Evolutionary conservation across 306 rosid species (phyloP), one percentile per base, ranked within the genome.

Genomic region (Prunus mira): DNA sequence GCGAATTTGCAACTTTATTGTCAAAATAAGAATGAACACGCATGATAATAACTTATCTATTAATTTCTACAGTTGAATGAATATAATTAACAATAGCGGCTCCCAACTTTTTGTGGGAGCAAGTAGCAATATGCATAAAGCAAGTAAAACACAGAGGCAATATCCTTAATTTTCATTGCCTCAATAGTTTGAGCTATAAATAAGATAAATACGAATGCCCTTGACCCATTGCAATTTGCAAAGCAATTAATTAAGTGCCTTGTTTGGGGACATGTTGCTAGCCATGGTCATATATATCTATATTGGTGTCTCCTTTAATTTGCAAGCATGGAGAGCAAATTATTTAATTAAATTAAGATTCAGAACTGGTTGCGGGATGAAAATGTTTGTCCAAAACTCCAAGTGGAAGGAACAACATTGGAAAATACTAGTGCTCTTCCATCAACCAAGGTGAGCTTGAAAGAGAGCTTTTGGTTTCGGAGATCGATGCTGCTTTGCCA

Each of bases 301-400:
- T 30, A 34, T 5, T 24, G 38, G 38, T 34, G 19, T 51, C n/a
- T 51, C 8, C 15, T 51, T 51, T 51, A 5, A 51, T 51, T 51
- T 51, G 56, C 56, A 51, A 1, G 17, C 41, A 38, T 38, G 43
- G 41, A 34, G 41, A 34, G 41, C 41, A 1, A 34, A 34, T 34
- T 12, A 58, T 4, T 32, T 19, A 65, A 11, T 41, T 11, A 41
- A 65, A 11, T 38, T 38, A 38, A 38, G 9, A 6, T 38, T 52
- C 65, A 83, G 85, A 91, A 91, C 75, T 93, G 98, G 54, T 4
- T 72, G 7, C 6, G 78, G 18, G 98, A 89, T 17, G 95, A 88
- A 79, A 85, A 91, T 17, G 98, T 89, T 60, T 88, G 98, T 12
- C 98, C 98, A 62, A 89, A 93, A 7, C 72, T 87, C 98, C 98